Evolutionary conservation across 2,329 filamentous ascomycete species (phyloP).

Genomic region (Colletotrichum karsti): DNA sequence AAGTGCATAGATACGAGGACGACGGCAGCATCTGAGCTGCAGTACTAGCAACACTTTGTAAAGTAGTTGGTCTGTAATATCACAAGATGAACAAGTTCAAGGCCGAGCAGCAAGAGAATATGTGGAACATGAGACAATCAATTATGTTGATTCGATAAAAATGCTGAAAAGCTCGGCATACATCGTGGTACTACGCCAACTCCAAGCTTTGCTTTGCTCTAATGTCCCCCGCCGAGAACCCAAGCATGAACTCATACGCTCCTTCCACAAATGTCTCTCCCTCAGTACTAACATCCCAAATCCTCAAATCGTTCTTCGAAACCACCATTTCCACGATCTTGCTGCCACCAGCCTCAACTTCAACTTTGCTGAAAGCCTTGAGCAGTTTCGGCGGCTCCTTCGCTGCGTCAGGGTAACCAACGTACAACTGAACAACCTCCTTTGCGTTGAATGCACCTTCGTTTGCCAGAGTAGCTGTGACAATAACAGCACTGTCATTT

Average conservation of each 20-base stretch:
- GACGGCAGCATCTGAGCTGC: too few species aligned
- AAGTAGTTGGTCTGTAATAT: too few species aligned
- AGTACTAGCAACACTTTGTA: too few species aligned
- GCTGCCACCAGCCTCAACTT: background rate
- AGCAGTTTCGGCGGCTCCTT: slow-evolving; percentile 1
- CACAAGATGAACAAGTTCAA: too few species aligned
- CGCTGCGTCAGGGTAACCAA: background rate
- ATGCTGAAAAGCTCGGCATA: too few species aligned
- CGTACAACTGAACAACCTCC: slow-evolving; percentile 7
- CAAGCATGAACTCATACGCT: background rate
- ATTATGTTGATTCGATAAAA: too few species aligned
- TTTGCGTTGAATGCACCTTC: background rate
- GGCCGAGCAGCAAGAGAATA: too few species aligned
- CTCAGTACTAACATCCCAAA: background rate
- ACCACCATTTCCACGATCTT: background rate
- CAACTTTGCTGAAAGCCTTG: background rate
- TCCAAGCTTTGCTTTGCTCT: background rate
- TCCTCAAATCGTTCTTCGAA: background rate
- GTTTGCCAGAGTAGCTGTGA: background rate
- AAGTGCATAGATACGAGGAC: too few species aligned
- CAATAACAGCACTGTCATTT: background rate
- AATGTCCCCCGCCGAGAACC: background rate
- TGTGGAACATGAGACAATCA: too few species aligned
- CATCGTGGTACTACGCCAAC: background rate
- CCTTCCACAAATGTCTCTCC: background rate